A percentile compares a stretch with the other conserved stretches of the same genome.
Evolutionary conservation across 2,329 filamentous ascomycete genomes (phyloP).

Genomic region (Trichoderma gracile): DNA sequence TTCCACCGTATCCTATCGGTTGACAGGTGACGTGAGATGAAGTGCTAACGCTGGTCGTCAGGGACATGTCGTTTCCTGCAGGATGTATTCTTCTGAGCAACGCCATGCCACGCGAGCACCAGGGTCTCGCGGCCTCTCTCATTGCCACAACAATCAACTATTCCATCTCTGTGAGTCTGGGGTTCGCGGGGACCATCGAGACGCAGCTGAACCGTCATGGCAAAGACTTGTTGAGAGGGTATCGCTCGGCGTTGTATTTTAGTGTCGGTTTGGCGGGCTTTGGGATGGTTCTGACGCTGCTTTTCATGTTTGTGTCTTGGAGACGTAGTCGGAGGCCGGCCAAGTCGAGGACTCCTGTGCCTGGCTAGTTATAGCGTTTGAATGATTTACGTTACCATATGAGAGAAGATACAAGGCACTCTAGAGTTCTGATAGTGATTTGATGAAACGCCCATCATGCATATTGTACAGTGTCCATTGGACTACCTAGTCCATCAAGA

Average conservation of each 20-base stretch:
- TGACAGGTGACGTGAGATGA: slow-evolving; percentile 26
- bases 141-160: slow-evolving; percentile 66
- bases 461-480: too few species aligned
- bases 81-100: slow-evolving; percentile 59
- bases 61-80: slow-evolving; percentile 64
- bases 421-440: too few species aligned
- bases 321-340: slow-evolving; percentile 3
- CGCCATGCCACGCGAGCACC: slow-evolving; percentile 43
- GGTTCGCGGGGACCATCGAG: slow-evolving; percentile 59
- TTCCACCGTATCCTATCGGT: background rate
- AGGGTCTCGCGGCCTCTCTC: slow-evolving; percentile 48
- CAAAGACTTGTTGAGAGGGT: slow-evolving; percentile 29
- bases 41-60: slow-evolving; percentile 35
- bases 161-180: slow-evolving; percentile 61
- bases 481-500: too few species aligned
- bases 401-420: too few species aligned
- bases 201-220: slow-evolving; percentile 34
- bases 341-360: background rate
- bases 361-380: background rate
- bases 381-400: background rate
- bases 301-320: slow-evolving; percentile 21
- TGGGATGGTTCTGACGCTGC: slow-evolving; percentile 9
- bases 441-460: too few species aligned
- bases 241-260: slow-evolving; percentile 39
- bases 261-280: slow-evolving; percentile 13